phyloP scores from a whole-genome alignment of 805 yeast genomes.

The Saturnispora zaruensis region DNA sequence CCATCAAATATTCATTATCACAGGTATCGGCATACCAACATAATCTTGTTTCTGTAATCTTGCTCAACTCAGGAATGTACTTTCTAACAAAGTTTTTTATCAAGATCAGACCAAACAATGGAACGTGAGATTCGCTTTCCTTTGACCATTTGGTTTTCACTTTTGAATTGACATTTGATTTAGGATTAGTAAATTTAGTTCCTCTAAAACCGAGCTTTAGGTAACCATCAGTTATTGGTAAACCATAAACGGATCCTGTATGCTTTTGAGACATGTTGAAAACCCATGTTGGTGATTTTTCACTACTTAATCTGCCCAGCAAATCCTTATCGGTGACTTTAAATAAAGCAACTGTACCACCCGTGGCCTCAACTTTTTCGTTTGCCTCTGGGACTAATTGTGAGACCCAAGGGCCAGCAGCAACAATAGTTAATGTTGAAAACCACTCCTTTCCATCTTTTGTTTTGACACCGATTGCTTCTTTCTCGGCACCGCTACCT shows the following conservation, averaged over 20 bases:
- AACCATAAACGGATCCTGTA: slow-evolving; percentile 28
- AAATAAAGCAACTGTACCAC: slow-evolving; percentile 26
- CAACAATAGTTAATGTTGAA: slow-evolving; percentile 19
- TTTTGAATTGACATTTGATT: slow-evolving; percentile 16
- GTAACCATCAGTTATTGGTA: slow-evolving; percentile 23
- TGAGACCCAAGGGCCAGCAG: slow-evolving; percentile 26
- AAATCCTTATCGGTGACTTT: slow-evolving; percentile 16
- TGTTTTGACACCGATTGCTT: slow-evolving; percentile 22
- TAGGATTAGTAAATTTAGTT: slow-evolving; percentile 26
- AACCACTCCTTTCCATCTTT: slow-evolving; percentile 18
- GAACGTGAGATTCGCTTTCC: slow-evolving; percentile 21
- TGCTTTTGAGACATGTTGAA: slow-evolving; percentile 25
- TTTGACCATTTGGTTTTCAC: slow-evolving; percentile 24
- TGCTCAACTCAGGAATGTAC: slow-evolving; percentile 22
- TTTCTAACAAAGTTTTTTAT: slow-evolving; percentile 22
- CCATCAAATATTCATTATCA: slow-evolving; percentile 30
- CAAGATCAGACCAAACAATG: slow-evolving; percentile 22
- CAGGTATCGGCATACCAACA: slow-evolving; percentile 32
- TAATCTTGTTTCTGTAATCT: slow-evolving; percentile 20
- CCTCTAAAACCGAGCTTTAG: slow-evolving; percentile 28
- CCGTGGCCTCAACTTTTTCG: slow-evolving; percentile 24
- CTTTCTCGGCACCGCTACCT: slow-evolving; percentile 10
- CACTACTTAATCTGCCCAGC: slow-evolving; percentile 17
- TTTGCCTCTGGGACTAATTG: slow-evolving; percentile 24
- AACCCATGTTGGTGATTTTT: slow-evolving; percentile 25